Conservation (phyloP, 305 asterid genomes). For the Euphrasia arctica region DNA sequence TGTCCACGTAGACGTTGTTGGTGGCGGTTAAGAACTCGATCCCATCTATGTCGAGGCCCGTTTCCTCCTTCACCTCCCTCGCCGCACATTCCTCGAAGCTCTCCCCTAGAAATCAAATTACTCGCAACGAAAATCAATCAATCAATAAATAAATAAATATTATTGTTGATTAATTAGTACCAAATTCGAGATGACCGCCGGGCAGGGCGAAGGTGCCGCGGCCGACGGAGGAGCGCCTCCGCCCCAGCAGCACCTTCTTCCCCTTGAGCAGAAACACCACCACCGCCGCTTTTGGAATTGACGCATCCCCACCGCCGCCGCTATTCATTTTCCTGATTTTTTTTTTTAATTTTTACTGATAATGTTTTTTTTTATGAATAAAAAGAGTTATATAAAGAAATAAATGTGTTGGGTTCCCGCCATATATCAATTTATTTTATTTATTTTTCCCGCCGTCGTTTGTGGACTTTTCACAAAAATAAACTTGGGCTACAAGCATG, state of each 20-base stretch:
- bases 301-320: constrained; percentile 14
- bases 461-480: too few species aligned
- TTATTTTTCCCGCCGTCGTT: not conserved
- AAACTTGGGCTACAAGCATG: too few species aligned
- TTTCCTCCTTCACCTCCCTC: constrained; percentile 77
- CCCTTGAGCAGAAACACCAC: constrained; percentile 50
- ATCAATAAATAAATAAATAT: not conserved
- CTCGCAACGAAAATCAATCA: not conserved
- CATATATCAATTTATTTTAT: not conserved
- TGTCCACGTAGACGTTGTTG: constrained; percentile 37
- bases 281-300: constrained; percentile 50
- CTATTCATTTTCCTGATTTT: constrained; percentile 33
- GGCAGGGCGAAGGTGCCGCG: constrained; percentile 49
- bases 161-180: constrained; percentile 15
- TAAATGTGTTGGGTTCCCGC: too few species aligned
- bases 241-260: constrained; percentile 45
- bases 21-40: constrained; percentile 45
- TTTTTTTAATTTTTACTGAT: too few species aligned
- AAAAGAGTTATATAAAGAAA: too few species aligned
- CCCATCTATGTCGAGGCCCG: constrained; percentile 48
- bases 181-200: constrained; percentile 65
- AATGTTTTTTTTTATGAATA: too few species aligned
- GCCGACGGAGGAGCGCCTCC: constrained; percentile 49
- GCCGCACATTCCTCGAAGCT: constrained; percentile 69
- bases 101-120: constrained; percentile 39